A percentile compares a stretch with the other conserved stretches of the same genome.
phyloP scores from a whole-genome alignment of 352 stramenopile species.

The Pythium vanterpoolii region DNA sequence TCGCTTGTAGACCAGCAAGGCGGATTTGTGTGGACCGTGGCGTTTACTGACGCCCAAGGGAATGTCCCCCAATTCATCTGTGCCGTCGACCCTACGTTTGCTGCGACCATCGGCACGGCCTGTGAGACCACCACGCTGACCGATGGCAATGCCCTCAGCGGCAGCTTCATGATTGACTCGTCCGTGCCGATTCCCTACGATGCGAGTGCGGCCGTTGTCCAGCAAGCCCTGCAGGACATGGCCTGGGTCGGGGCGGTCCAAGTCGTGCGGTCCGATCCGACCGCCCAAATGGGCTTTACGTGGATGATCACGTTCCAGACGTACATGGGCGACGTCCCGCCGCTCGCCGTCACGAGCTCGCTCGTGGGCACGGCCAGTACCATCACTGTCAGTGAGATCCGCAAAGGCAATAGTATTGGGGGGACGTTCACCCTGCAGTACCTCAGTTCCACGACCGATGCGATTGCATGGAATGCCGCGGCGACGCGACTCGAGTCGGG shows the following conservation, averaged over 20 bases:
- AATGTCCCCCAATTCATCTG: conserved; percentile 77
- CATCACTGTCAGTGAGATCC: conserved; percentile 55
- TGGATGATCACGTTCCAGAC: conserved; percentile 79
- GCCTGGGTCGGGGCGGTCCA: conserved; percentile 58
- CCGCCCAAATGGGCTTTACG: conserved; percentile 58
- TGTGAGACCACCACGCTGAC: conserved; percentile 67
- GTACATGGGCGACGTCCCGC: conserved; percentile 62
- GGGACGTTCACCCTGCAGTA: conserved; percentile 65
- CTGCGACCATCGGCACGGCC: conserved; percentile 13
- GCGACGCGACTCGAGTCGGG: conserved; percentile 33
- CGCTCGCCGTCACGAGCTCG: conserved; percentile 52
- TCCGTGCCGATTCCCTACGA: conserved; percentile 59
- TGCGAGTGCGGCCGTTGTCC: conserved; percentile 40
- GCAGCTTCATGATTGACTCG: conserved; percentile 66
- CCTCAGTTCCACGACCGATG: conserved; percentile 28
- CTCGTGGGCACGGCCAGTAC: conserved; percentile 55
- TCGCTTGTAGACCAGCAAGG: conserved; percentile 66
- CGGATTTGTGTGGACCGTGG: conserved; percentile 73
- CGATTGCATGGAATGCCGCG: conserved; percentile 46
- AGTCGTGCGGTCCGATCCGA: conserved; percentile 42
- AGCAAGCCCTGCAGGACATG: conserved; percentile 54
- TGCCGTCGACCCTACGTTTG: conserved; percentile 42
- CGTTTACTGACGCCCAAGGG: conserved; percentile 61
- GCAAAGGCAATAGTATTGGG: conserved; percentile 68
- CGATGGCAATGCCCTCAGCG: conserved; percentile 69